phyloP scores from a whole-genome alignment of 106 monocot genomes.

The Triglochin maritima region DNA sequence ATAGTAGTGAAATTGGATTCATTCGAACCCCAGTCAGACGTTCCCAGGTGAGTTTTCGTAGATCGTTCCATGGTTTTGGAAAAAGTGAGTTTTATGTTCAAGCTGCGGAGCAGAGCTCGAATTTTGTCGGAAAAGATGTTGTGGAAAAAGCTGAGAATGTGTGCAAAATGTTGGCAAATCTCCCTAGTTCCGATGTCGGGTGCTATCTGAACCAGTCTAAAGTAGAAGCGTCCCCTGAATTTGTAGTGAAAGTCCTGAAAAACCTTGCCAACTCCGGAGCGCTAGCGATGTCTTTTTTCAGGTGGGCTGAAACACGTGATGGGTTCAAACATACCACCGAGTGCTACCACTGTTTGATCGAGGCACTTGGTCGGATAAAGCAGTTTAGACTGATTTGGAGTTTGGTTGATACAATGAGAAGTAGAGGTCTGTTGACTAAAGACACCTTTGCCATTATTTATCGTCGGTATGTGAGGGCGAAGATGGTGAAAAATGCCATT shows the following conservation, averaged over 20 bases:
- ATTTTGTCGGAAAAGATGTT: slow-evolving; percentile 1
- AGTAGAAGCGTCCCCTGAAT: slow-evolving; percentile 26
- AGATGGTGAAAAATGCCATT: slow-evolving; percentile 58
- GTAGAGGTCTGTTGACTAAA: slow-evolving; percentile 31
- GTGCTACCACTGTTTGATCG: slow-evolving; percentile 60
- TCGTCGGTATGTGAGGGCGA: slow-evolving; percentile 66
- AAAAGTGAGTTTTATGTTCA: slow-evolving; percentile 21
- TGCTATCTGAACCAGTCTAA: slow-evolving; percentile 29
- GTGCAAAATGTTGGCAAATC: slow-evolving; percentile 35
- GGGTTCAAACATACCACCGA: slow-evolving; percentile 42
- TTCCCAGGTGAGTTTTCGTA: slow-evolving; percentile 4
- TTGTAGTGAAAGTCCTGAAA: slow-evolving; percentile 55
- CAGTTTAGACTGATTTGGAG: slow-evolving; percentile 76
- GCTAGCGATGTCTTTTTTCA: slow-evolving; percentile 54
- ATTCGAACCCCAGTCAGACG: neutral
- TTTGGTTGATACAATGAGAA: slow-evolving; percentile 59
- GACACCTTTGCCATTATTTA: slow-evolving; percentile 56
- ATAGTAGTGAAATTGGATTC: neutral
- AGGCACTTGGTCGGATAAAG: slow-evolving; percentile 90
- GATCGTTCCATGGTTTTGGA: slow-evolving; percentile 2
- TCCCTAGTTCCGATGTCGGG: slow-evolving; percentile 12
- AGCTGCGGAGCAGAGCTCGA: slow-evolving; percentile 1
- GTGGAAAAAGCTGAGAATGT: slow-evolving; percentile 47
- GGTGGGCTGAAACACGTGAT: slow-evolving; percentile 57
- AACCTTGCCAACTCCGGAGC: slow-evolving; percentile 67